Evolutionary conservation across 2,329 filamentous ascomycete genomes (phyloP), one percentile per base, ranked within the genome.

Genomic region (Trichophaea hybrida): DNA sequence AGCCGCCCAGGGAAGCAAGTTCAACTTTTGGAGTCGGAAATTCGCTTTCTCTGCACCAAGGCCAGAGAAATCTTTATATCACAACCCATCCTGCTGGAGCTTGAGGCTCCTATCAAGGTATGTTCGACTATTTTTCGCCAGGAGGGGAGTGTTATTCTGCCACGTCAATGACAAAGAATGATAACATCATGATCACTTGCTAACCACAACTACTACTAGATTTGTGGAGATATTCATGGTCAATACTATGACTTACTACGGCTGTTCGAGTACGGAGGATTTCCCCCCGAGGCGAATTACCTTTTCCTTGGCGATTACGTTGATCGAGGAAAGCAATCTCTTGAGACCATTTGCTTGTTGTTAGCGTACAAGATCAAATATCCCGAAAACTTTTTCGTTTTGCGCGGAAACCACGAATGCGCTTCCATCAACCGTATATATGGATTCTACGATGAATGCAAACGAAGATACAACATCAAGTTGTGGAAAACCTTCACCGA

Each of bases 361-460:
- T 81, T 98, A 55, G 89, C 89, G 64, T 98, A 97, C 82, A 98
- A 98, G 82, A 94, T 98, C 81, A 97, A 97, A 78, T 97, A 95
- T 73, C 93, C 93, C 53, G 93, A 98, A 77, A 98, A 98, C 78
- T 97, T 98, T 78, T 98, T 98, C 79, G 86, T 98, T 68, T 82
- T 98, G 61, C 88, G 93, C 68, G 93, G 93, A 65, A 98, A 98
- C 79, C 93, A 98, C 79, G 93, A 98, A 75, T 97, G 93, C 76
- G 93, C 93, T 61, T 94, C 88, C 57, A 94, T 98, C 79, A 98
- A 94, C 78, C 88, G 93, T 72, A 94, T 97, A 75, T 98, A 98
- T 74, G 93, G 93, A 62, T 98, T 98, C 78, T 98, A 98, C 78
- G 93, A 98, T 72, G 91, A 98, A 76, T 98, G 91, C 84, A 98